Base-by-base conservation (phyloP, 129 eudicot species). In the Centaurea solstitialis region DNA sequence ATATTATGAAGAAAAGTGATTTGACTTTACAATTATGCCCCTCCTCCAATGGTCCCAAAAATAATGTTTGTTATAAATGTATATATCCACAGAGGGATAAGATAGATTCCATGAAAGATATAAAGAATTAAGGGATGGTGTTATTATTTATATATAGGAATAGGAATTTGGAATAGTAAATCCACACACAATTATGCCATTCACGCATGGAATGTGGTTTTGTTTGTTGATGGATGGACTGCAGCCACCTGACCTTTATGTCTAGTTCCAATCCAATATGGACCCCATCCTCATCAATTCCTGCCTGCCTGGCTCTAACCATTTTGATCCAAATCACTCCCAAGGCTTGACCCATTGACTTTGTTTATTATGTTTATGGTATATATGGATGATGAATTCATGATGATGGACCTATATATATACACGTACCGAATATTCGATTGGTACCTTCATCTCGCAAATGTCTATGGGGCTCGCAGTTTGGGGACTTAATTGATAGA, bases 191-290 rank as follows among this genome's bases (percentile, higher is more conserved):
- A 68, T 81, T 74, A 75, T 74, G 68, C 76, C 80, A 67, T 12
- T 81, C 85, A 81, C 85, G 85, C 62, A 75, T 20, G 80, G 80
- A 81, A 81, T 81, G 85, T 81, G 84, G 78, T 80, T 68, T 67
- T 70, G 76, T 75, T 81, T 81, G 62, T 74, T 47, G 76, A 68
- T 66, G 47, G 79, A 74, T 57, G 65, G 65, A 57, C 65, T 57
- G 65, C 65, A 18, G 15, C 68, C 12, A 64, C 68, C 61, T 72
- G 43, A 37, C 26, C 40, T 65, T 43, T 67, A 74, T 81, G 84
- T 74, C 80, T 15, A 12, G 80, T 81, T 74, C 9, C 74, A 81
- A 81, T 81, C 84, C 45, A 26, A 53, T 50, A 74, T 57, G 84
- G 84, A 74, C 84, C 84, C 84, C 74, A 74, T 21, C 43, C 75